Evolutionary conservation across 108 stramenopile genomes (phyloP).

Genomic region (Schizochytrium sp.): DNA sequence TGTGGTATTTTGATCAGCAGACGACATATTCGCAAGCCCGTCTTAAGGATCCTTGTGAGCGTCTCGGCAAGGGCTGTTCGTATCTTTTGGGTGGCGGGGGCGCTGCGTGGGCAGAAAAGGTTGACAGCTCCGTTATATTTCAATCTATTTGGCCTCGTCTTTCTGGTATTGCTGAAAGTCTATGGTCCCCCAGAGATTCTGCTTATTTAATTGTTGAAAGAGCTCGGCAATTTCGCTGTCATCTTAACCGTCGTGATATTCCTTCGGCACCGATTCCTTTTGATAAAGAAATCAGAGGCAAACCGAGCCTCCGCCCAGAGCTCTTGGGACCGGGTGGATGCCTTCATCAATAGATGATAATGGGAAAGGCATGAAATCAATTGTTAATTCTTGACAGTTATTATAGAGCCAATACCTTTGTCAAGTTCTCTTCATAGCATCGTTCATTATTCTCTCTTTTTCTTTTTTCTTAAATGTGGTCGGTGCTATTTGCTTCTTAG

Average conservation of each 20-base stretch:
- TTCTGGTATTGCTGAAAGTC: conserved; percentile 28
- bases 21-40: conserved; percentile 73
- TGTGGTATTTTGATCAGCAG: conserved; percentile 82
- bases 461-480: too few relatives aligned
- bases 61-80: neutral
- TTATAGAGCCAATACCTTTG: too few relatives aligned
- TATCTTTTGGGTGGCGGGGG: conserved; percentile 23
- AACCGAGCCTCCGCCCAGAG: neutral
- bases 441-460: too few relatives aligned
- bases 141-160: conserved; percentile 65
- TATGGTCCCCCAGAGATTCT: conserved; percentile 63
- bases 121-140: conserved; percentile 33
- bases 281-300: neutral
- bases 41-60: conserved; percentile 70
- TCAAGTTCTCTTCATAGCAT: too few relatives aligned
- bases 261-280: neutral
- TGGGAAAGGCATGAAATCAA: neutral
- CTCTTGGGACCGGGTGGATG: neutral
- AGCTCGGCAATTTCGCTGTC: neutral
- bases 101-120: conserved; percentile 51
- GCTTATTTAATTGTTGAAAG: neutral
- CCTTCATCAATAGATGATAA: neutral
- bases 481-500: too few relatives aligned
- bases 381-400: too few relatives aligned
- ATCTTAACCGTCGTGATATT: conserved; percentile 10